Percentiles rank a stretch among this genome's conserved stretches.
These are phyloP conservation scores for Davidsoniella australis DNA, from an alignment of 2,329 filamentous ascomycete species.

Conservation along the genomic window DNA sequence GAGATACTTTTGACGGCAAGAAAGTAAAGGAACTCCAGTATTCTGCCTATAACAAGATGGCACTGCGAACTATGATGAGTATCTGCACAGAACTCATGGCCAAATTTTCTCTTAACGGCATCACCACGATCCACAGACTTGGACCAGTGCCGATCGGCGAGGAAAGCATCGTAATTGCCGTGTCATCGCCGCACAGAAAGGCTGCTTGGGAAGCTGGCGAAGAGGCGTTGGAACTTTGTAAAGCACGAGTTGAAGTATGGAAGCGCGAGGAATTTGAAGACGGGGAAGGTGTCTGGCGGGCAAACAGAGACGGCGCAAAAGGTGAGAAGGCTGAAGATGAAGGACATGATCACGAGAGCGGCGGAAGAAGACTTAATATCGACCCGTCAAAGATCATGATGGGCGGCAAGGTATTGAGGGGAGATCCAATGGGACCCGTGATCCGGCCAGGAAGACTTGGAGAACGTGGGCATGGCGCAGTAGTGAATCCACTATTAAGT, in stretches of 20 bases:
- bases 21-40: constrained; percentile 63
- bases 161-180: constrained; percentile 80
- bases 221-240: constrained; percentile 74
- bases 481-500: background rate
- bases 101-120: constrained; percentile 50
- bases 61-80: constrained; percentile 47
- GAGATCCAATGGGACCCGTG: background rate
- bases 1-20: constrained; percentile 54
- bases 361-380: background rate
- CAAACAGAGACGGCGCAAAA: constrained; percentile 57
- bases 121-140: constrained; percentile 71
- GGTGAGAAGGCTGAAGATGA: constrained; percentile 30
- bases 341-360: background rate
- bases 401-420: background rate
- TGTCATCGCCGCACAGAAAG: constrained; percentile 66
- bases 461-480: constrained; percentile 4
- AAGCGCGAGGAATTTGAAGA: constrained; percentile 77
- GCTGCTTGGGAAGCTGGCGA: constrained; percentile 80
- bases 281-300: constrained; percentile 68
- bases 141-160: constrained; percentile 79
- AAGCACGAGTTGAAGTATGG: constrained; percentile 84
- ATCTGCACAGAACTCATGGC: constrained; percentile 41
- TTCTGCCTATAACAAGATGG: constrained; percentile 53
- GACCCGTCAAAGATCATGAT: background rate
- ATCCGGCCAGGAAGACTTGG: constrained; percentile 2